Percentiles rank a stretch among this genome's conserved stretches.
Evolutionary conservation across 208 protist genomes (phyloP).

Genomic region (Trypanosoma caninum): DNA sequence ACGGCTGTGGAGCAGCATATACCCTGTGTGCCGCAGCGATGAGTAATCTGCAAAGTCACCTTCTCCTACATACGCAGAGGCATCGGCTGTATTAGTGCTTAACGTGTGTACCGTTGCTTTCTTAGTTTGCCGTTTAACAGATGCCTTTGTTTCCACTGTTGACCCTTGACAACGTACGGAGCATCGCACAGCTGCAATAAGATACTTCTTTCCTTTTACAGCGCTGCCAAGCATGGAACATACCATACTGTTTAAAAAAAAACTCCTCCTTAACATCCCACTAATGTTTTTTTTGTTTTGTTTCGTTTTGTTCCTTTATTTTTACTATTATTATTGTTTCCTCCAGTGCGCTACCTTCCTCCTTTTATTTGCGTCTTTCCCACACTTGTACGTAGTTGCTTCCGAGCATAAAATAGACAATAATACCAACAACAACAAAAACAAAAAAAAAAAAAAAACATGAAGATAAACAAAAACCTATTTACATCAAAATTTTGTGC

Average conservation of each 20-base stretch:
- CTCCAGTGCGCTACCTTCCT: no score
- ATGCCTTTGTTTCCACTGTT: not conserved
- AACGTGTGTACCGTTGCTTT: slow-evolving; percentile 36
- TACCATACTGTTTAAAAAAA: not conserved
- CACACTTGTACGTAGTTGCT: no score
- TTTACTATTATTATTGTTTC: no score
- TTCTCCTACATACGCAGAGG: slow-evolving; percentile 41
- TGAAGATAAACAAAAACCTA: not conserved
- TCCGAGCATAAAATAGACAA: no score
- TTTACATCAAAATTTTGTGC: not conserved
- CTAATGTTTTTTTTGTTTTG: not conserved
- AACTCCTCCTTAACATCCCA: slow-evolving; percentile 10
- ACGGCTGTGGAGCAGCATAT: slow-evolving; percentile 58
- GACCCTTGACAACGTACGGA: slow-evolving; percentile 2
- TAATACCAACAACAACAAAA: not conserved
- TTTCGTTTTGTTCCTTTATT: not conserved
- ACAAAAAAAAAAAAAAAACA: slow-evolving; percentile 2
- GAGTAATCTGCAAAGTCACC: slow-evolving; percentile 71
- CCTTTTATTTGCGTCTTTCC: no score
- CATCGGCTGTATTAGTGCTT: slow-evolving; percentile 57
- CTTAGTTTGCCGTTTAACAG: not conserved
- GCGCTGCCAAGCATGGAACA: not conserved
- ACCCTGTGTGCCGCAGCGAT: slow-evolving; percentile 35
- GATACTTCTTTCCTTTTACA: no score
- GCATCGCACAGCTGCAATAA: no score